These are phyloP conservation scores for Lathyrus sativus DNA, from an alignment of 306 rosid species.

Conservation along the genomic window DNA sequence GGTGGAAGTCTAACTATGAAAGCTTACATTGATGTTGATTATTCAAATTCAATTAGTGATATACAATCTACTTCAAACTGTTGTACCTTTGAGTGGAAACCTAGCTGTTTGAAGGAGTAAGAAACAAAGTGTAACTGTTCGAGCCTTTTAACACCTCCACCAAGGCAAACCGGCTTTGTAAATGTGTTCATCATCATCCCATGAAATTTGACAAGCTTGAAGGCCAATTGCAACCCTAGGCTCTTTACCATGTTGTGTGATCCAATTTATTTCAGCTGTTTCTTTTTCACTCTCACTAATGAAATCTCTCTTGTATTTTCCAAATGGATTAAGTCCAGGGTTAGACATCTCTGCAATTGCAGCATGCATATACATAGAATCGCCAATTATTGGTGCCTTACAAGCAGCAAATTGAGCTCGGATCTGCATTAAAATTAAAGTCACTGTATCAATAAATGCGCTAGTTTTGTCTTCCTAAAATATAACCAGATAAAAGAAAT, in stretches of 20 bases:
- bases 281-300: conserved; percentile 58
- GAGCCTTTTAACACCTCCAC: conserved; percentile 68
- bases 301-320: conserved; percentile 61
- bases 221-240: conserved; percentile 83
- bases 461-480: conserved; percentile 23
- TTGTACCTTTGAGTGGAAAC: too few species aligned
- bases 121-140: background rate
- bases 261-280: conserved; percentile 64
- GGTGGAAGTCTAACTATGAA: too few species aligned
- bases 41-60: too few species aligned
- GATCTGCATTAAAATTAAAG: conserved; percentile 61
- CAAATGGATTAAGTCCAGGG: conserved; percentile 82
- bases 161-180: conserved; percentile 84
- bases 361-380: conserved; percentile 90
- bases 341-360: conserved; percentile 70
- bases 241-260: conserved; percentile 75
- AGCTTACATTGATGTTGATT: too few species aligned
- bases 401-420: conserved; percentile 80
- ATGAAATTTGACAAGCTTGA: conserved; percentile 90
- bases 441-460: conserved; percentile 26
- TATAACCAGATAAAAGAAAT: background rate
- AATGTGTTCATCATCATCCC: conserved; percentile 72
- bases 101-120: too few species aligned
- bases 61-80: too few species aligned
- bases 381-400: conserved; percentile 89